Evolutionary conservation across 768 basidiomycete genomes (phyloP), one percentile per base, ranked within the genome.

Genomic region (Rubroboletus satanas): DNA sequence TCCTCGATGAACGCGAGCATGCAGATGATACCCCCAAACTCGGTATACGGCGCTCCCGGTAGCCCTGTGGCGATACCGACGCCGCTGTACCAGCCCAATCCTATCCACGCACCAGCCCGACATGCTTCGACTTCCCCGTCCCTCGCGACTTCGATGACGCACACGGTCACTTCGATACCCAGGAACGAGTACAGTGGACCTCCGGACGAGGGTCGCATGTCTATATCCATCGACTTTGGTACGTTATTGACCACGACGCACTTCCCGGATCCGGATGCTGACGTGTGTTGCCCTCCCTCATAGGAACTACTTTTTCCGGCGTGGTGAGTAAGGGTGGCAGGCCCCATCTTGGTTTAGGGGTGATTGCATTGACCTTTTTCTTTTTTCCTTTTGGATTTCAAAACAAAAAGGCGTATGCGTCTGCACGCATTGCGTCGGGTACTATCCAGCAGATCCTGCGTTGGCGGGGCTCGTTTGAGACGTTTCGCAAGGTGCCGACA

Each of bases 251-350:
- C 32, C 5, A 5, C 15, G 21, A 1, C 32, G 6, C 15, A 14
- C 11, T 18, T 33, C 15, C 45, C 18, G 2, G 11, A 14, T 45
- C 18, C 15, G 6, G 21, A 5, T 23, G n/a, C 39, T 49, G 18
- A 54, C 41, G 17, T 29, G 43, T 39, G 42, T 18, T 42, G 15
- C 23, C 6, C 6, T 32, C 2, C 21, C 35, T 28, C 31, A 39
- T 28, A 91, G 90, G 90, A 71, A 92, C 90, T 3, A 93, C 89
- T 5, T 92, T 91, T 72, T 91, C 90, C 26, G 90, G 90, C 56
- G 86, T 93, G 55, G 90, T 90, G 68, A 72, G 88, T 80, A 11
- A 50, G 51, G 35, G 0, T 26, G 6, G 18, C 10, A 3, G 2
- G 11, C n/a, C 8, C 23, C 11, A 18, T 26, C n/a, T 15, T 15